Evolutionary conservation across 2,329 filamentous ascomycete species (phyloP).

Genomic region (Fusarium albidum): DNA sequence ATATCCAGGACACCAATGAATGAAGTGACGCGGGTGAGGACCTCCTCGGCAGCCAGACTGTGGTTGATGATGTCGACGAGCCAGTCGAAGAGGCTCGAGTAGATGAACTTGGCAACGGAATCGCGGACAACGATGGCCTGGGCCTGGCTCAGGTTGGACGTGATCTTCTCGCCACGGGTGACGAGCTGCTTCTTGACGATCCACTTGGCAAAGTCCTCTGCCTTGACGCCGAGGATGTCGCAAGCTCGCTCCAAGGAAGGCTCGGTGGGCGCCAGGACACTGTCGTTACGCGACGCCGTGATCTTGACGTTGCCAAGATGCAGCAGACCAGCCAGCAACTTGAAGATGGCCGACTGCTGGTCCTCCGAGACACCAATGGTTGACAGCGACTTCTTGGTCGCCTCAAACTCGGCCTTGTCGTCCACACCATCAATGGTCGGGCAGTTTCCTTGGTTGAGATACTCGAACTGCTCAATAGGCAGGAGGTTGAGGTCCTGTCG

Average conservation of each 20-base stretch:
- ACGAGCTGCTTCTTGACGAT: slow-evolving; percentile 98
- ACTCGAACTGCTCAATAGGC: slow-evolving; percentile 90
- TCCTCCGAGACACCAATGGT: slow-evolving; percentile 83
- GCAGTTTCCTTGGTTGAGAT: slow-evolving; percentile 93
- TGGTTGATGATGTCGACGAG: slow-evolving; percentile 96
- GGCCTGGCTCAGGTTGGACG: slow-evolving; percentile 91
- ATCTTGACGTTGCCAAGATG: slow-evolving; percentile 98
- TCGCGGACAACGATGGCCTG: slow-evolving; percentile 95
- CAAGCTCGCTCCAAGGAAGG: slow-evolving; percentile 84
- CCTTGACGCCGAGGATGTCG: slow-evolving; percentile 85
- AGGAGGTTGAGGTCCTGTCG: slow-evolving; percentile 80
- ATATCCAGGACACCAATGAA: slow-evolving; percentile 99
- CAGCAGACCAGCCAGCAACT: slow-evolving; percentile 85
- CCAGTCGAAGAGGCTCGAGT: slow-evolving; percentile 98
- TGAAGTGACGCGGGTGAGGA: slow-evolving; percentile 80
- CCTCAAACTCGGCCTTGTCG: slow-evolving; percentile 91
- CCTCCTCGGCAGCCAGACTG: slow-evolving; percentile 87
- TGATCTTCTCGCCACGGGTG: slow-evolving; percentile 96
- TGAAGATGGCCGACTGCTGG: slow-evolving; percentile 87
- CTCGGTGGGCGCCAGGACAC: slow-evolving; percentile 80
- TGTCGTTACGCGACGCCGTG: slow-evolving; percentile 86
- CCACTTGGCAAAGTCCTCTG: slow-evolving; percentile 91
- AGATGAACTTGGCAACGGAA: slow-evolving; percentile 98
- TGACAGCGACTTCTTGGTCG: slow-evolving; percentile 83
- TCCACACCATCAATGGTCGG: slow-evolving; percentile 94